A percentile compares a stretch with the other conserved stretches of the same genome.
phyloP scores from a whole-genome alignment of 257 asterid genomes.

The Marsdenia floribunda region DNA sequence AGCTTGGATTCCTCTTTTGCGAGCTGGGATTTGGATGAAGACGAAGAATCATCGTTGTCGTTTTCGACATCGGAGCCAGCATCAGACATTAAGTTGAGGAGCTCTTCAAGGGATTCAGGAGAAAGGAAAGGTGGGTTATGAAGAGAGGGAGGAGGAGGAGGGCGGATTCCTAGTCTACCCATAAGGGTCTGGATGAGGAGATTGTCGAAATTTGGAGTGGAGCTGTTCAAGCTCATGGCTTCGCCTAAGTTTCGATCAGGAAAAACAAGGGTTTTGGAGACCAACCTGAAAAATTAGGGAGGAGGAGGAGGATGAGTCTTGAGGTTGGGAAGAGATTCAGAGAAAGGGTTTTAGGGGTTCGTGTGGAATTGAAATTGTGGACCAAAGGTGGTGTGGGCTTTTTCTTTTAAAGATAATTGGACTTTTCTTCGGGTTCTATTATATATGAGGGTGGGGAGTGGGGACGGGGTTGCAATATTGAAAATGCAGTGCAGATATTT shows the following conservation, averaged over 20 bases:
- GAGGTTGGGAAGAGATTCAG: neutral
- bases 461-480: neutral
- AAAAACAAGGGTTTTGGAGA: neutral
- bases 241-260: neutral
- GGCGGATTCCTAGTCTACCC: constrained; percentile 68
- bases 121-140: constrained; percentile 34
- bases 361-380: neutral
- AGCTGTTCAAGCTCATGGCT: constrained; percentile 36
- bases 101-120: constrained; percentile 63
- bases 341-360: neutral
- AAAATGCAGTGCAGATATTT: neutral
- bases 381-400: neutral
- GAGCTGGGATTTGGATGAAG: constrained; percentile 62
- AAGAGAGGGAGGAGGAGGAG: constrained; percentile 32
- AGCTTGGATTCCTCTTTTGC: constrained; percentile 80
- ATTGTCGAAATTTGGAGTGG: constrained; percentile 80
- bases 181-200: constrained; percentile 81
- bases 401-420: neutral
- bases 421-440: neutral
- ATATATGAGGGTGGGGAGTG: neutral
- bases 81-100: constrained; percentile 54
- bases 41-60: constrained; percentile 20
- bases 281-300: neutral
- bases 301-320: neutral
- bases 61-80: constrained; percentile 43